Evolutionary conservation across 306 rosid species (phyloP).

Genomic region (Quercus mongolica): DNA sequence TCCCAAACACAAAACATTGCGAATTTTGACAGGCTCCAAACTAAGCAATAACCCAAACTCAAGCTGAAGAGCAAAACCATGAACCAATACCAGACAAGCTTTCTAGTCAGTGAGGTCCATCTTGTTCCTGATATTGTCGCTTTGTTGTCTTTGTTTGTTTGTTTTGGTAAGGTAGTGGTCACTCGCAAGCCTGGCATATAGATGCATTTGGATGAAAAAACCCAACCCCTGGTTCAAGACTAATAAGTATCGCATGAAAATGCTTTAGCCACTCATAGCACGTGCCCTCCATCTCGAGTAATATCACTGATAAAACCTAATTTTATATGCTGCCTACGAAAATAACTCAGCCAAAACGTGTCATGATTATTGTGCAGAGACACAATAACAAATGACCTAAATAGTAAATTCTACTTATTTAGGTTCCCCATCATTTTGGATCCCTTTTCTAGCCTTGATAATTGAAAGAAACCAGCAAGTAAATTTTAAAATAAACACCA

Average conservation of each 20-base stretch:
- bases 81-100: no score
- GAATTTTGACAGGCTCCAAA: no score
- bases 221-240: background rate
- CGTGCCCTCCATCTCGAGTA: background rate
- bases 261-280: background rate
- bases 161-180: no score
- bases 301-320: background rate
- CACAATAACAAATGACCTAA: background rate
- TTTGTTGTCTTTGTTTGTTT: no score
- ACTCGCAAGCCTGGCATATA: no score
- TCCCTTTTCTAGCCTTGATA: background rate
- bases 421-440: background rate
- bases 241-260: background rate
- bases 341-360: background rate
- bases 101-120: no score
- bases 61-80: no score
- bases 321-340: background rate
- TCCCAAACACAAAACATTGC: no score
- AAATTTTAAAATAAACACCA: background rate
- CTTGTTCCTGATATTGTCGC: no score
- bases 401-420: background rate
- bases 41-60: no score
- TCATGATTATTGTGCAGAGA: background rate
- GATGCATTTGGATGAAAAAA: background rate
- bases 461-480: background rate